Evolutionary conservation across 129 eudicot species (phyloP), one percentile per base, ranked within the genome.

Genomic region (Lonicera japonica): DNA sequence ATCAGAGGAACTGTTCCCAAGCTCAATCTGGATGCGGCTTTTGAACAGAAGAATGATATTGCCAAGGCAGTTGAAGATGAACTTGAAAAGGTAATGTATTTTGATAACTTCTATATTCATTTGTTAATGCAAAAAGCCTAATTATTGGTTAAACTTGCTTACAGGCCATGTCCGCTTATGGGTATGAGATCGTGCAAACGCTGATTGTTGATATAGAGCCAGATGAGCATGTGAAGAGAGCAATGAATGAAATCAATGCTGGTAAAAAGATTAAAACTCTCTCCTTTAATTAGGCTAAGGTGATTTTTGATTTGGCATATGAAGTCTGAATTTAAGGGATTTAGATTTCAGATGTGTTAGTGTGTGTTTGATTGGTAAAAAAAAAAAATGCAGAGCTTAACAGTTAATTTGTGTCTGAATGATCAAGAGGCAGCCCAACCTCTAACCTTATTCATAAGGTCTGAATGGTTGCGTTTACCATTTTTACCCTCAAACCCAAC

Each of bases 191-290:
- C 59, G 97, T 85, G 52, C 97, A 86, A 65, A 89, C 90, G 24
- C 66, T 89, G 65, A 89, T 89, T 64, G 90, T 85, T 41, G 96
- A 88, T 61, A 85, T 89, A 43, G 94, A 82, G 55, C 94, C 96
- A 1, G 96, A 89, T 75, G 95, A 74, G 61, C 90, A 83, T 66
- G 97, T 89, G 17, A 89, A 85, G 83, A 79, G 82, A 79, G 97
- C 97, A 25, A 89, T 89, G 97, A 85, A 85, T 43, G 95, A 89
- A 73, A 89, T 89, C 77, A 89, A 89, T 73, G 95, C 97, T 5
- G 96, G 96, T 89, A 77, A 50, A 17, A 14, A 14, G 3, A 45
- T 45, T 45, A 15, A 1, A 7, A 50, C 16, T 43, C 50, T 43
- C 50, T 14, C 16, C 50, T 43, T 43, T 43, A 43, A 43, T 14